These are phyloP conservation scores for Craspedostauros australis DNA, from an alignment of 108 stramenopile genomes.

Conservation along the genomic window DNA sequence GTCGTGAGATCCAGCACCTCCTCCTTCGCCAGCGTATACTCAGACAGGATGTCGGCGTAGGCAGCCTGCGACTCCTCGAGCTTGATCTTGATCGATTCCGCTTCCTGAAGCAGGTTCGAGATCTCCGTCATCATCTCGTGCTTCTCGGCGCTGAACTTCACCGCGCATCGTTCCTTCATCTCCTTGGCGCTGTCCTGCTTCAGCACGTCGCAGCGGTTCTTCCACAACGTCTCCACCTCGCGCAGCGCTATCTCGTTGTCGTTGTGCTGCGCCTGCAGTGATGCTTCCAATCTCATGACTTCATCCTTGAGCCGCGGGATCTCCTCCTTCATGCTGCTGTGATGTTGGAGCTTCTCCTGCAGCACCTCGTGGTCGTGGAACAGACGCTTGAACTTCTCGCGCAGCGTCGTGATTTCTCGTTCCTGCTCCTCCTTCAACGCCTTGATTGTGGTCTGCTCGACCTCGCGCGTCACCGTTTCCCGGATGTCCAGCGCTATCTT, in stretches of 20 bases:
- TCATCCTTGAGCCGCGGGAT: background rate
- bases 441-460: background rate
- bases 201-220: conserved; percentile 1
- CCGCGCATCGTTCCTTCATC: background rate
- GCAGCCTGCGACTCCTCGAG: too few species aligned
- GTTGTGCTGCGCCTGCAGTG: background rate
- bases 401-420: conserved; percentile 17
- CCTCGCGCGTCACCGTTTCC: background rate
- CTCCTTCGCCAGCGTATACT: too few species aligned
- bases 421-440: conserved; percentile 20
- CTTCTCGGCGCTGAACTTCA: background rate
- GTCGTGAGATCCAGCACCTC: too few species aligned
- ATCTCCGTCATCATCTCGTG: background rate
- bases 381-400: conserved; percentile 32
- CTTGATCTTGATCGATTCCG: too few species aligned
- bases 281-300: background rate
- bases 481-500: background rate
- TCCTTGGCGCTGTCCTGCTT: background rate
- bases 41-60: too few species aligned
- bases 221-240: background rate
- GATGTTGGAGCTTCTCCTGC: conserved; percentile 3
- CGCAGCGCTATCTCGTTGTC: background rate
- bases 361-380: conserved; percentile 27
- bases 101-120: background rate
- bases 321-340: background rate